A percentile compares a stretch with the other conserved stretches of the same genome.
phyloP scores from a whole-genome alignment of 495 filamentous ascomycete species.

The Penicillium pancosmium region DNA sequence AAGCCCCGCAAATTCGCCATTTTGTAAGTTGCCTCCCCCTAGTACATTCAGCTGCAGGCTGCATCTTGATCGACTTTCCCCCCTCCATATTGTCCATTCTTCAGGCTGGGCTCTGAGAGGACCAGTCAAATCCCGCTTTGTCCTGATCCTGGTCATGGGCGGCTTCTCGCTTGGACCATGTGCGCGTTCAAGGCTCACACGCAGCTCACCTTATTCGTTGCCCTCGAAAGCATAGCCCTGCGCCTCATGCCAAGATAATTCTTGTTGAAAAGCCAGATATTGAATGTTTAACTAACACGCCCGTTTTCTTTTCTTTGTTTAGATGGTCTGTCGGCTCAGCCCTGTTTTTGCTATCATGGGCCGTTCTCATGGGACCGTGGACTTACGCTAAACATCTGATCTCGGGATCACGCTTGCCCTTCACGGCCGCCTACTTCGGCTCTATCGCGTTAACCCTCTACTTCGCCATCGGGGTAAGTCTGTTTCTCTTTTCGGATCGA shows the following conservation, averaged over 20 bases:
- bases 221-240: conserved; percentile 5
- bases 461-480: conserved; percentile 87
- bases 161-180: conserved; percentile 27
- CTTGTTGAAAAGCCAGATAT: conserved; percentile 15
- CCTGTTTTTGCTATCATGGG: conserved; percentile 91
- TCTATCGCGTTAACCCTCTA: conserved; percentile 88
- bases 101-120: conserved; percentile 12
- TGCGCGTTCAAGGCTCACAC: conserved; percentile 15
- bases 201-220: conserved; percentile 10
- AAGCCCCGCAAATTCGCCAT: conserved; percentile 93
- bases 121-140: conserved; percentile 22
- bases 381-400: conserved; percentile 81
- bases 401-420: conserved; percentile 83
- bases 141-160: conserved; percentile 26
- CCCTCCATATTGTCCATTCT: conserved; percentile 5
- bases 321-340: conserved; percentile 95
- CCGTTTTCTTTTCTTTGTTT: conserved; percentile 18
- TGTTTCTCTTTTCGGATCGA: conserved; percentile 12
- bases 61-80: conserved; percentile 4
- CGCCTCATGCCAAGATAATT: conserved; percentile 29
- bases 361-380: conserved; percentile 87
- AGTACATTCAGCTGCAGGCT: conserved; percentile 11
- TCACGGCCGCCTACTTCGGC: conserved; percentile 96
- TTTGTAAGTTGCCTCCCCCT: conserved; percentile 68
- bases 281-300: background rate